Conservation (phyloP, 2,329 filamentous ascomycete genomes). For the Paraphoma sp. region DNA sequence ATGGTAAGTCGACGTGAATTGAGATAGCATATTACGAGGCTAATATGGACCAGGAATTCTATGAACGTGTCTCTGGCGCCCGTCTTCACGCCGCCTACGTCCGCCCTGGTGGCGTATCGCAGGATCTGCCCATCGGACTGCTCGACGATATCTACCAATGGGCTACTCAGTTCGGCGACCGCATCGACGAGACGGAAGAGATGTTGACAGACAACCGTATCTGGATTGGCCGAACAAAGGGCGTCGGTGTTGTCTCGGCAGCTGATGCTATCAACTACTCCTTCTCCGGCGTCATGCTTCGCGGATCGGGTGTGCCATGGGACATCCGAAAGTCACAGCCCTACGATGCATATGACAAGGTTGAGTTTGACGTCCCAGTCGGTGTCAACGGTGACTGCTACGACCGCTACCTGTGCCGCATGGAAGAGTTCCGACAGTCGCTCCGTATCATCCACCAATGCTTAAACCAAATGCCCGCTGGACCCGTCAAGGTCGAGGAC, state of each 20-base stretch:
- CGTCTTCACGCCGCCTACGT: constrained; percentile 97
- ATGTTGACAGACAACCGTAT: constrained; percentile 99
- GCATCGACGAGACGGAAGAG: constrained; percentile 98
- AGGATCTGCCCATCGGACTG: constrained; percentile 91
- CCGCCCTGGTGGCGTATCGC: constrained; percentile 92
- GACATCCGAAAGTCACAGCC: constrained; percentile 96
- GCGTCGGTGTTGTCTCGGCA: constrained; percentile 88
- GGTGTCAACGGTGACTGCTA: constrained; percentile 98
- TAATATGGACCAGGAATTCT: constrained; percentile 79
- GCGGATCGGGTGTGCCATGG: constrained; percentile 94
- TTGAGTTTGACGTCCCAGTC: constrained; percentile 97
- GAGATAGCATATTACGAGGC: constrained; percentile 8
- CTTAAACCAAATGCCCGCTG: constrained; percentile 97
- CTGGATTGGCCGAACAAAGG: constrained; percentile 93
- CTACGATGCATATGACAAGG: constrained; percentile 96
- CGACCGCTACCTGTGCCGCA: constrained; percentile 97
- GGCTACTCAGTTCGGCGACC: constrained; percentile 98
- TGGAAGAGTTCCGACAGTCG: constrained; percentile 99
- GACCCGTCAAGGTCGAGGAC: constrained; percentile 93
- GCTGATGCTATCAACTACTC: constrained; percentile 96
- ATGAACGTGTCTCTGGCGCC: constrained; percentile 97
- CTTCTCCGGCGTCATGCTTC: constrained; percentile 97
- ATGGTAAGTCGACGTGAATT: constrained; percentile 70
- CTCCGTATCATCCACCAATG: constrained; percentile 99
- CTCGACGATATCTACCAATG: constrained; percentile 99